Base-by-base conservation (phyloP, 148 eudicot genomes). In the Spergularia marina region DNA sequence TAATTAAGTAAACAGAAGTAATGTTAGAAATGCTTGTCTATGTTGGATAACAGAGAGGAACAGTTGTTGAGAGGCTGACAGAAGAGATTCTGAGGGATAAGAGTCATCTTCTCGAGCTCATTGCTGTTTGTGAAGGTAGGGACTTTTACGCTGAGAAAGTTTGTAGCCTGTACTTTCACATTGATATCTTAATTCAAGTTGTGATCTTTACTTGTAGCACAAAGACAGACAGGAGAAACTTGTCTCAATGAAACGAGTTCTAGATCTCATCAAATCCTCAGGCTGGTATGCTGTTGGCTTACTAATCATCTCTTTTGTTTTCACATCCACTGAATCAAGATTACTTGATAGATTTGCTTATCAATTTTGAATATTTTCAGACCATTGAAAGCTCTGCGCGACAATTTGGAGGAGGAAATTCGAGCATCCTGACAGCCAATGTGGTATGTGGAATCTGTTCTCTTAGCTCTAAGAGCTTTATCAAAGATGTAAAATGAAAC, bases 211-310 rank as follows among this genome's bases (percentile, higher is more conserved):
- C n/a, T n/a, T 85, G 82, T 82, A 96, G 99, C 99, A 81, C 97
- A 96, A 85, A 88, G 99, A 80, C 94, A 91, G 80, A 87, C 86
- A 53, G 98, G 99, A 51, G 99, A 92, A 80, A 96, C 94, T n/a
- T 41, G 85, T 74, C 89, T 96, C 44, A 96, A 96, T 70, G 97
- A 91, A 78, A 63, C 85, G 78, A 95, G 99, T 77, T 92, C 99
- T 12, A 82, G 99, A 75, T 95, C 99, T 70, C 99, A 95, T 84
- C 99, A 95, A 83, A 89, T 95, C 76, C 85, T 90, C 25, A 86
- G 99, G 56, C 83, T 95, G 93, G 99, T 92, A 87, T 20, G 87
- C 70, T 30, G 12, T 21, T 59, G 17, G 53, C 36, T 39, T 53
- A 41, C 30, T 49, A 9, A 12, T 57, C 8, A 41, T 13, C 68